phyloP scores from a whole-genome alignment of 73 alveolate species.

The Paraurostyla sp. region DNA sequence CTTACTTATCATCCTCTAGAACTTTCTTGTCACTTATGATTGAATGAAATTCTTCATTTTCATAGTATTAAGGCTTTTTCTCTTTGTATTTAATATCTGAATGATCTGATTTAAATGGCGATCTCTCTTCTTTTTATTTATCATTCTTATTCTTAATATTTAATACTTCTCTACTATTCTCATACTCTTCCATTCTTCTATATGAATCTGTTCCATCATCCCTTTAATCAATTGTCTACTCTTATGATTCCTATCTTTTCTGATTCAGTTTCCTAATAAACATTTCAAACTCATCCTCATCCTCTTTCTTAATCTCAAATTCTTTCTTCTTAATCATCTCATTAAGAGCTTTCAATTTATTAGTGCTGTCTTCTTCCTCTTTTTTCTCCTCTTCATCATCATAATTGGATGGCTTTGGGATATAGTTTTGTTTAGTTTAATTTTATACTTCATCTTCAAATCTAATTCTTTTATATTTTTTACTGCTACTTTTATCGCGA shows the following conservation, averaged over 20 bases:
- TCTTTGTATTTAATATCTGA: constrained; percentile 22
- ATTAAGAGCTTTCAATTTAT: constrained; percentile 35
- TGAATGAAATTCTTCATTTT: neutral
- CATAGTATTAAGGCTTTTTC: neutral
- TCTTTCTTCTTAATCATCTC: constrained; percentile 39
- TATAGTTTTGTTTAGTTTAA: neutral
- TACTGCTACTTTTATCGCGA: neutral
- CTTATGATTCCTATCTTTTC: neutral
- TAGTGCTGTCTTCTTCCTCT: constrained; percentile 12
- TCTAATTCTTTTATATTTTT: neutral
- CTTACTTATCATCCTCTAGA: neutral
- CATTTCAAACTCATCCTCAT: constrained; percentile 50
- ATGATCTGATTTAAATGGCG: constrained; percentile 36
- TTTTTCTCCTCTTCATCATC: neutral
- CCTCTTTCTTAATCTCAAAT: neutral
- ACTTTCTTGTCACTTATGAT: neutral
- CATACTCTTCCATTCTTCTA: too few relatives aligned
- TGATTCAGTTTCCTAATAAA: constrained; percentile 14
- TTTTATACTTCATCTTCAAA: neutral
- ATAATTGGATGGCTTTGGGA: neutral
- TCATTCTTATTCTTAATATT: neutral
- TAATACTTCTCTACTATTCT: too few relatives aligned
- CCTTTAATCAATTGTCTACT: neutral
- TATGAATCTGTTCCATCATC: too few relatives aligned
- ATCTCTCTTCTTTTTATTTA: too few relatives aligned